Percentiles rank a stretch among this genome's conserved stretches.
These are phyloP conservation scores for Hanseniaspora clermontiae DNA, from an alignment of 805 yeast species.

Conservation along the genomic window DNA sequence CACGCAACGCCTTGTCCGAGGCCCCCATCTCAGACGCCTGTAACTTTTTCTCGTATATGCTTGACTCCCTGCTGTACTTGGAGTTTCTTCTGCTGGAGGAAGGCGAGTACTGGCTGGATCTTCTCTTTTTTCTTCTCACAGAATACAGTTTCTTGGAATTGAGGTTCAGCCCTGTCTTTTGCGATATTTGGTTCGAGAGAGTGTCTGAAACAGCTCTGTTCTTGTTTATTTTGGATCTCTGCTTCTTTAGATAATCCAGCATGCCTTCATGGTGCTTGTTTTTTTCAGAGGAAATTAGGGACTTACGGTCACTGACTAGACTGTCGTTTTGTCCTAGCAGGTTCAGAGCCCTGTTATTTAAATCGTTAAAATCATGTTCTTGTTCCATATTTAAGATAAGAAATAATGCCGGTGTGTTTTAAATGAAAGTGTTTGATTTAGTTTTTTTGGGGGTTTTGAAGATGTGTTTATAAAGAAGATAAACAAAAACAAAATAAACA, in stretches of 20 bases:
- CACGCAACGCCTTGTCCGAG: constrained; percentile 54
- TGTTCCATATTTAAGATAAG: not conserved
- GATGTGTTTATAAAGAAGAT: too few relatives aligned
- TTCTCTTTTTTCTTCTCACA: not conserved
- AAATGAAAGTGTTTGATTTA: too few relatives aligned
- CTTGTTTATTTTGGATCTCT: constrained; percentile 6
- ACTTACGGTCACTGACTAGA: not conserved
- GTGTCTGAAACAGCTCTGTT: constrained; percentile 1
- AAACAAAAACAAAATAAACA: not conserved
- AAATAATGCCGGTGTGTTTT: not conserved
- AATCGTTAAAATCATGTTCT: not conserved
- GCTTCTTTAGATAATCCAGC: constrained; percentile 4
- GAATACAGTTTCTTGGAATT: not conserved
- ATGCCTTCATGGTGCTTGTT: not conserved
- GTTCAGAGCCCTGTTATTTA: constrained; percentile 3
- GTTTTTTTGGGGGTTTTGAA: too few relatives aligned
- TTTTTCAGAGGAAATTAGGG: not conserved
- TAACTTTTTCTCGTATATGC: constrained; percentile 35
- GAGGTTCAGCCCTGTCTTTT: constrained; percentile 7
- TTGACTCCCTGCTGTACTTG: constrained; percentile 22
- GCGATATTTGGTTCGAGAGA: not conserved
- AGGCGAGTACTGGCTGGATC: not conserved
- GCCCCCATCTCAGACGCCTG: constrained; percentile 29
- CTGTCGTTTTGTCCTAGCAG: not conserved
- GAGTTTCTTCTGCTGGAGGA: constrained; percentile 13